Base-by-base conservation (phyloP, 2,329 filamentous ascomycete species). In the Fusarium sp. region DNA sequence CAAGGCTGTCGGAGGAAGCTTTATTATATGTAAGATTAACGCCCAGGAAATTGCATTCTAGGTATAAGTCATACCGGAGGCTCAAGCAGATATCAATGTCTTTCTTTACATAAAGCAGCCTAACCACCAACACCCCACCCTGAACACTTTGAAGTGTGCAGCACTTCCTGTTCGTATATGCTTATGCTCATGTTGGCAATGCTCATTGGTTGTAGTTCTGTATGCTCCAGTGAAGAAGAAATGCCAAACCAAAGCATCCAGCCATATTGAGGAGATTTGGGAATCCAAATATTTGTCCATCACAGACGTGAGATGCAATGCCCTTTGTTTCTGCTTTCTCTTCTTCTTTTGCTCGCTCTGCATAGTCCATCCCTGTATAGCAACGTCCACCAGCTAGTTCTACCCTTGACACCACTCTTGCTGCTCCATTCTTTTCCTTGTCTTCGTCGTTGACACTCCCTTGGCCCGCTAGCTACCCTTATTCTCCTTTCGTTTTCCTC, bases 281-380 rank as follows among this genome's bases (percentile, higher is more conserved):
- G 40, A 52, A 70, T 68, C 68, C 68, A 70, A 69, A 50, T 43
- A 49, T 47, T 26, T 48, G 48, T 67, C 64, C 67, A 63, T 57
- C 46, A 56, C 47, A 53, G 54, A 47, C 39, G 53, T 48, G 53
- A 51, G 53, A 60, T 49, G 40, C 7, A 36, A 49, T 49, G 40
- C 22, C 39, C 39, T 43, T 35, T 31, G 26, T 49, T 39, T 42
- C 52, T 39, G 35, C 53, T 44, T 54, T 49, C 24, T 36, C 45
- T 40, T 43, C 44, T n/a, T 38, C 47, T 64, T 56, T 35, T 42
- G 28, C 39, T 53, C 41, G 31, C 36, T 38, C 56, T 51, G 44
- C 31, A 26, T 36, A 40, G 25, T 43, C 28, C 41, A 31, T 53
- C 34, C 35, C 11, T 31, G 36, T 50, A n/a, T 35, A 41, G 22